Evolutionary conservation across 31 red algal species (phyloP).

Genomic region (Asparagopsis taxiformis): DNA sequence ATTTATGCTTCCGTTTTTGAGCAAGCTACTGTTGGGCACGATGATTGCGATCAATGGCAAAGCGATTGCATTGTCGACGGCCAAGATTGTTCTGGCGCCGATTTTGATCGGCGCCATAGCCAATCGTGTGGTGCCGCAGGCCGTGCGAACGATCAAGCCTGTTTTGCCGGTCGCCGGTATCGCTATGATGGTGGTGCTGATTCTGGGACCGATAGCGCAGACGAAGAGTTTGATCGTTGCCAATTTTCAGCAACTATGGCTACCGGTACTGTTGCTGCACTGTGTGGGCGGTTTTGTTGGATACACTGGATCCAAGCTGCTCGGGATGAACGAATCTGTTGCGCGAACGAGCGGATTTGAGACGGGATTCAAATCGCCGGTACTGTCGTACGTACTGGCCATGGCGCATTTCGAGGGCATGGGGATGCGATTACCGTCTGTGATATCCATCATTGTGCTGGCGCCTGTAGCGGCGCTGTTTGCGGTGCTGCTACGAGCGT

Average conservation of each 20-base stretch:
- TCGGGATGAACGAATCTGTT: conserved; percentile 25
- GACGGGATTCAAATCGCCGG: conserved; percentile 80
- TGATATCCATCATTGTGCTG: conserved; percentile 74
- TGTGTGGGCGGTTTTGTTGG: conserved; percentile 45
- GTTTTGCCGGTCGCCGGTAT: conserved; percentile 65
- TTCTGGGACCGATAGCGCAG: conserved; percentile 54
- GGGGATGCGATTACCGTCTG: conserved; percentile 55
- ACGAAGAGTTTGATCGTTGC: conserved; percentile 12
- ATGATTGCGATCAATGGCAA: conserved; percentile 46
- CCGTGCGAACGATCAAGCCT: conserved; percentile 24
- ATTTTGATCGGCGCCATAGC: conserved; percentile 55
- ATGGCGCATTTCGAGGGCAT: conserved; percentile 53
- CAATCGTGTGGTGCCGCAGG: conserved; percentile 9
- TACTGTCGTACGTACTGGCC: conserved; percentile 67
- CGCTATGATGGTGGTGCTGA: conserved; percentile 40
- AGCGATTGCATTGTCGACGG: conserved; percentile 51
- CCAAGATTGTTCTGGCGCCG: conserved; percentile 67
- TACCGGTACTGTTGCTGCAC: conserved; percentile 61
- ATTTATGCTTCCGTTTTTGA: conserved; percentile 61
- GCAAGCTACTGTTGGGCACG: conserved; percentile 61
- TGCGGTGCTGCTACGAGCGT: conserved; percentile 59
- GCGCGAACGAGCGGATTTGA: conserved; percentile 73
- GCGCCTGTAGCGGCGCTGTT: conserved; percentile 74
- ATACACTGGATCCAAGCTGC: conserved; percentile 12
- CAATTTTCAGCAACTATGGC: conserved; percentile 11